Evolutionary conservation across 164 flowering plant species (phyloP).

Genomic region (Piper betle): DNA sequence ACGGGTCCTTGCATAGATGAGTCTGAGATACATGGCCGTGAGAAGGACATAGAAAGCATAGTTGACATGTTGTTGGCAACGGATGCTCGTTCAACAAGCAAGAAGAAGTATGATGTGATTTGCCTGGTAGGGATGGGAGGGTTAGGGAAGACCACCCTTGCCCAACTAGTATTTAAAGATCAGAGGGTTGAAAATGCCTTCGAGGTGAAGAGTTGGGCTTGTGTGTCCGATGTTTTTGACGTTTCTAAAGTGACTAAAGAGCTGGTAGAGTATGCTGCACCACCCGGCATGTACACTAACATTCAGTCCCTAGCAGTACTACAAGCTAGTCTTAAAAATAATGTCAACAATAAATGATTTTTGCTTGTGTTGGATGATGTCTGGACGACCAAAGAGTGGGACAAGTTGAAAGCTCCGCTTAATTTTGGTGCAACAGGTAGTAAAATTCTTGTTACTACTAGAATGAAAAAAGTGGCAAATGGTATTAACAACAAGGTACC

Average conservation of each 20-base stretch:
- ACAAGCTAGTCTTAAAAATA: neutral
- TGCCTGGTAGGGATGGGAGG: conserved; percentile 4
- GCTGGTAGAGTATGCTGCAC: conserved; percentile 1
- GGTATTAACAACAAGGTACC: neutral
- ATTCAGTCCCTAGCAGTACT: neutral
- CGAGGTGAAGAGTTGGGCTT: neutral
- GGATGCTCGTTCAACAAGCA: neutral
- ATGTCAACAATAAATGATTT: neutral
- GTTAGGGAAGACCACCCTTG: conserved; percentile 5
- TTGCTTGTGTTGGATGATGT: conserved; percentile 5
- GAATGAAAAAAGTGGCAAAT: conserved; percentile 4
- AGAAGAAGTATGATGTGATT: neutral
- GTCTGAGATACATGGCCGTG: neutral
- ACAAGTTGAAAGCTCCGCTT: neutral
- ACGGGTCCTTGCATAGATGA: neutral
- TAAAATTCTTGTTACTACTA: conserved; percentile 11
- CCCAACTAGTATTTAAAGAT: conserved; percentile 3
- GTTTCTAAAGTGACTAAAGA: neutral
- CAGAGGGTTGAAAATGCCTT: neutral
- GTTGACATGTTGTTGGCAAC: neutral
- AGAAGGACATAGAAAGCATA: neutral
- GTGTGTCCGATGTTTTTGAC: conserved; percentile 4
- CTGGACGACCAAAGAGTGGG: conserved; percentile 4
- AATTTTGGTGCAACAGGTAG: conserved; percentile 6
- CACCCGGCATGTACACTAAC: neutral